Evolutionary conservation across 306 rosid species (phyloP), one percentile per base, ranked within the genome.

Genomic region (Rosa chinensis): DNA sequence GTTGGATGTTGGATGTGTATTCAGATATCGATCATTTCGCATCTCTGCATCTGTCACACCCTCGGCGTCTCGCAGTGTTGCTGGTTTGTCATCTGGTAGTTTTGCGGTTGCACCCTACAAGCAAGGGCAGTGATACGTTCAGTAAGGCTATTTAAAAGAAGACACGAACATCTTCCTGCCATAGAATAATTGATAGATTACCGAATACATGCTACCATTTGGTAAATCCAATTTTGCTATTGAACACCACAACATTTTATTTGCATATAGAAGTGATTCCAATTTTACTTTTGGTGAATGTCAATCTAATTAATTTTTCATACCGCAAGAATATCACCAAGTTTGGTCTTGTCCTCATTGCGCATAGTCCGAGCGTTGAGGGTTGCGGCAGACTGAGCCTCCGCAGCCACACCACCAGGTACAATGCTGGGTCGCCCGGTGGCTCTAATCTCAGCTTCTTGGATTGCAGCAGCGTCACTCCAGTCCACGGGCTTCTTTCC

Each of bases 361-460:
- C 35, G 75, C 20, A 86, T 48, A 42, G 79, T 18, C 13, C 92
- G 82, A 50, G 94, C 89, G 76, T 89, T 91, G 28, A 79, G 79
- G 3, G 89, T 87, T 10, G 97, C 93, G 0, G 98, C 94, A 0
- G 94, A 93, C 66, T 93, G 97, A 0, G 97, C 94, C 0, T 87
- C 88, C 0, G 97, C 92, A 0, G 94, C 97, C 10, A 93, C 87
- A 28, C 94, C 90, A 0, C 92, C 90, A 0, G 92, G 92, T 43
- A 85, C 85, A 5, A 86, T 86, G 85, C 76, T 79, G 40, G 86
- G 87, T 8, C 87, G 85, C 0, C 98, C 91, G 0, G 90, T 88
- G 40, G 94, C 97, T 75, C 94, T 84, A 18, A 85, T 88, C 77
- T 89, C 94, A 0, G 97, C 97, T 0, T 93, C 94, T 61, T 93